A percentile compares a stretch with the other conserved stretches of the same genome.
These are phyloP conservation scores for Aphanocladium album DNA, from an alignment of 2,329 filamentous ascomycete species.

Conservation along the genomic window DNA sequence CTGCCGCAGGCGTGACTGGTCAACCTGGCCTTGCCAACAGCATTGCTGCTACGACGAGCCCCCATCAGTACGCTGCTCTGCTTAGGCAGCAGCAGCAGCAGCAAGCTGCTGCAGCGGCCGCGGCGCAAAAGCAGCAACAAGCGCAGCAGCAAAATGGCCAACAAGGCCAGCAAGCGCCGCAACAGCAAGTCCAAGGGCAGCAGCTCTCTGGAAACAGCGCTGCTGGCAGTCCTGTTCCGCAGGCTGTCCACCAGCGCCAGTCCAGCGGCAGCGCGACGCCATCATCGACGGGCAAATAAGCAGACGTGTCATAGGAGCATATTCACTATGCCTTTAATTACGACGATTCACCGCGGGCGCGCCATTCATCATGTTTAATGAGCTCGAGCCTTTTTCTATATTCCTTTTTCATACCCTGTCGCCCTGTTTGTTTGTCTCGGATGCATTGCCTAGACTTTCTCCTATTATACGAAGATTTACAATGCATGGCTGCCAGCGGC, in stretches of 20 bases:
- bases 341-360: neutral
- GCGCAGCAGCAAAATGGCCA: slow-evolving; percentile 14
- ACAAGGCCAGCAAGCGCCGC: slow-evolving; percentile 12
- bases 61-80: slow-evolving; percentile 56
- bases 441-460: neutral
- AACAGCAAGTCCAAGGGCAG: slow-evolving; percentile 13
- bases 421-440: neutral
- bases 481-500: neutral
- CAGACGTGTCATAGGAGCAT: neutral
- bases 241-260: slow-evolving; percentile 25
- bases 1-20: slow-evolving; percentile 45
- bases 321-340: neutral
- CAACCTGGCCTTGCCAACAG: slow-evolving; percentile 46
- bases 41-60: slow-evolving; percentile 44
- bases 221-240: slow-evolving; percentile 8
- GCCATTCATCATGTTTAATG: neutral
- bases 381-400: neutral
- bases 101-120: slow-evolving; percentile 27
- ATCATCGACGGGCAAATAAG: slow-evolving; percentile 24
- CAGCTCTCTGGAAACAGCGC: slow-evolving; percentile 6
- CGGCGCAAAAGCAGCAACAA: slow-evolving; percentile 20
- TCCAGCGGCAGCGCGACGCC: slow-evolving; percentile 37
- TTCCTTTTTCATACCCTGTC: neutral
- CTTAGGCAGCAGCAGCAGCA: slow-evolving; percentile 53
- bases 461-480: neutral